Evolutionary conservation across 139 green algal species (phyloP).

Genomic region (Chlamydomonas applanata): DNA sequence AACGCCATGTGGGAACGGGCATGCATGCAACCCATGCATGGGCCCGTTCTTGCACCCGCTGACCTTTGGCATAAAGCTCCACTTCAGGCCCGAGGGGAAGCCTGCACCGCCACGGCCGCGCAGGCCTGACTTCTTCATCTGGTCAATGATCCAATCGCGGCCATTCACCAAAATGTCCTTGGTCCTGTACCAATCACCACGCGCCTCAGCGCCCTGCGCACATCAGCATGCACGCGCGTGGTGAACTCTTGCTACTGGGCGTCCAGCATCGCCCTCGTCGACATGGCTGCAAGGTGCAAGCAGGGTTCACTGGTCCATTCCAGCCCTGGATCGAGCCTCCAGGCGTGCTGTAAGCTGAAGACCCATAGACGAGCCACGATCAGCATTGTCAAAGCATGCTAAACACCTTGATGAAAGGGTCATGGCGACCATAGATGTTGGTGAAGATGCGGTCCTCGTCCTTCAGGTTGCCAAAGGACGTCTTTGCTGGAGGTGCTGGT

Average conservation of each 20-base stretch:
- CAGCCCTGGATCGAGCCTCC: no score
- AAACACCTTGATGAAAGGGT: slow-evolving; percentile 84
- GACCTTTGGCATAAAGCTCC: slow-evolving; percentile 96
- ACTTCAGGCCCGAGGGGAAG: slow-evolving; percentile 96
- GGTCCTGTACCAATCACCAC: slow-evolving; percentile 82
- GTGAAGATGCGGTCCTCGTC: slow-evolving; percentile 98
- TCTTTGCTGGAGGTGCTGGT: slow-evolving; percentile 40
- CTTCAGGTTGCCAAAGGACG: slow-evolving; percentile 74
- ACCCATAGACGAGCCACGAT: no score
- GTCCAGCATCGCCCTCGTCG: no score
- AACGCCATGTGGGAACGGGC: no score
- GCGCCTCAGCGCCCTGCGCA: slow-evolving; percentile 53
- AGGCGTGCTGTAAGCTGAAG: no score
- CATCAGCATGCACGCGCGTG: neutral
- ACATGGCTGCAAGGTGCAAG: no score
- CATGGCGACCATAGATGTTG: slow-evolving; percentile 93
- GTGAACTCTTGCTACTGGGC: no score
- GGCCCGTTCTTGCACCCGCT: no score
- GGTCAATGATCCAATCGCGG: slow-evolving; percentile 95
- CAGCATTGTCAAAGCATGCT: no score
- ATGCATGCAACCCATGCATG: no score
- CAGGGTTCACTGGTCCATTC: no score
- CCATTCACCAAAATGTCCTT: slow-evolving; percentile 88
- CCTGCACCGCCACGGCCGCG: slow-evolving; percentile 93
- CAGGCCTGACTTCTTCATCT: slow-evolving; percentile 96